Evolutionary conservation across 371 early-diverging fungal genomes (phyloP).

Genomic region (Lichtheimia ornata): DNA sequence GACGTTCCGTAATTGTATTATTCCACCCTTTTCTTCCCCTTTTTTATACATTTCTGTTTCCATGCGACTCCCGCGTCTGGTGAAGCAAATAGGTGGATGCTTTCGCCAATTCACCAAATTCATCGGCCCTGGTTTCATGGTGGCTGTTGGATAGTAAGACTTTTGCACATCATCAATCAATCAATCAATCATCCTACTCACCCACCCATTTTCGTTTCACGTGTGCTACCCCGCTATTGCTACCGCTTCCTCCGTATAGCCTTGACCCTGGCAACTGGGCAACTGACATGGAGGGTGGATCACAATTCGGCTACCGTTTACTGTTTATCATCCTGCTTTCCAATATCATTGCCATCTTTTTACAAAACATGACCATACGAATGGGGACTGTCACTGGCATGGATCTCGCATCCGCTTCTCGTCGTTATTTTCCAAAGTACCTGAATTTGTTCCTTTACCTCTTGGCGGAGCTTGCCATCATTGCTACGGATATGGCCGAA

Average conservation of each 20-base stretch:
- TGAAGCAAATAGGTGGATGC: too few relatives aligned
- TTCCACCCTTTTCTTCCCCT: too few relatives aligned
- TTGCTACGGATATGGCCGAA: constrained; percentile 80
- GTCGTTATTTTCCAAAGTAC: constrained; percentile 55
- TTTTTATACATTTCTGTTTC: too few relatives aligned
- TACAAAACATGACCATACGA: constrained; percentile 78
- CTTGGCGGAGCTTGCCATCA: constrained; percentile 75
- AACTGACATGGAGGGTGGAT: constrained; percentile 74
- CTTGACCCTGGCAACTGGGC: constrained; percentile 84
- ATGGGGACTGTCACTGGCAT: constrained; percentile 77
- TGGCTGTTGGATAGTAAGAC: constrained; percentile 51
- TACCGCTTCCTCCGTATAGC: constrained; percentile 10
- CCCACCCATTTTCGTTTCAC: not conserved
- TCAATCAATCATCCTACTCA: not conserved
- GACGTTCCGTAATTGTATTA: too few relatives aligned
- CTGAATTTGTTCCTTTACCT: constrained; percentile 67
- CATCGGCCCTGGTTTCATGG: constrained; percentile 54
- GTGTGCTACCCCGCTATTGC: not conserved
- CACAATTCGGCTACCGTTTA: constrained; percentile 72
- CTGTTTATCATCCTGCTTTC: constrained; percentile 77
- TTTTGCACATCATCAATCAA: not conserved
- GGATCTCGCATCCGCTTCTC: constrained; percentile 75
- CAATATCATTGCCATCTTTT: constrained; percentile 73
- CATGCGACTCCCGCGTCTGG: too few relatives aligned
- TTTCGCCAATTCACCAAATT: constrained; percentile 22